Conservation (phyloP, 2,329 filamentous ascomycete species). For the Fusarium pseudoanthophilum region DNA sequence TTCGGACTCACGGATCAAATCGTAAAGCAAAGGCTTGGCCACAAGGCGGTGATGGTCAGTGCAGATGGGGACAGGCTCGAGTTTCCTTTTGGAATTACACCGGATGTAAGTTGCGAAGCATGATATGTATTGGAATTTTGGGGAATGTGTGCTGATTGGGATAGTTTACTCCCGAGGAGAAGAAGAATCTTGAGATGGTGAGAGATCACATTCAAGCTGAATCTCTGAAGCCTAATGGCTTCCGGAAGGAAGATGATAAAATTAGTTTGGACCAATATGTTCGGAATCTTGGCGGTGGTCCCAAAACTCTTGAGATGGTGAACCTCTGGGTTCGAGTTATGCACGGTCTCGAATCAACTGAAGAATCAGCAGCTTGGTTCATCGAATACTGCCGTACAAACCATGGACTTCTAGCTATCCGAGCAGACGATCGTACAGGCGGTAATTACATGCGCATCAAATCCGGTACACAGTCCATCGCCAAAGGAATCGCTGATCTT, state of each 20-base stretch:
- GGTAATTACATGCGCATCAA: constrained; percentile 51
- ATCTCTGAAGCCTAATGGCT: constrained; percentile 41
- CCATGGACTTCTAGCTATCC: constrained; percentile 48
- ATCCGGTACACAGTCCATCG: constrained; percentile 41
- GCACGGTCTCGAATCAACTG: constrained; percentile 51
- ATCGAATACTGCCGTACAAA: constrained; percentile 53
- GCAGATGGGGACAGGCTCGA: constrained; percentile 46
- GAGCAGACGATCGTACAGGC: constrained; percentile 50
- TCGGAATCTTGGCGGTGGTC: constrained; percentile 45
- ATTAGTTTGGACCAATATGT: constrained; percentile 51
- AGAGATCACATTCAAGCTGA: constrained; percentile 51
- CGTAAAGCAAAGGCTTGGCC: constrained; percentile 58
- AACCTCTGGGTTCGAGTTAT: constrained; percentile 53
- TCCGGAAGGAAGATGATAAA: constrained; percentile 45
- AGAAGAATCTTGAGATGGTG: constrained; percentile 48
- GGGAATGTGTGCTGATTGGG: constrained; percentile 1
- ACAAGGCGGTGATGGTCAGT: constrained; percentile 56
- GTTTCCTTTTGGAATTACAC: constrained; percentile 38
- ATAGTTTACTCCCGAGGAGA: constrained; percentile 48
- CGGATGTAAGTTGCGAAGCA: constrained; percentile 18
- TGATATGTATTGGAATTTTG: rapidly evolving
- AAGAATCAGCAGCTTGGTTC: constrained; percentile 52
- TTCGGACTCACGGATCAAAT: constrained; percentile 53
- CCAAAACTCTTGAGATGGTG: constrained; percentile 48
- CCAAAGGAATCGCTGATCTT: constrained; percentile 43